Conservation (phyloP, 2,329 filamentous ascomycete species). For the Pyricularia grisea region DNA sequence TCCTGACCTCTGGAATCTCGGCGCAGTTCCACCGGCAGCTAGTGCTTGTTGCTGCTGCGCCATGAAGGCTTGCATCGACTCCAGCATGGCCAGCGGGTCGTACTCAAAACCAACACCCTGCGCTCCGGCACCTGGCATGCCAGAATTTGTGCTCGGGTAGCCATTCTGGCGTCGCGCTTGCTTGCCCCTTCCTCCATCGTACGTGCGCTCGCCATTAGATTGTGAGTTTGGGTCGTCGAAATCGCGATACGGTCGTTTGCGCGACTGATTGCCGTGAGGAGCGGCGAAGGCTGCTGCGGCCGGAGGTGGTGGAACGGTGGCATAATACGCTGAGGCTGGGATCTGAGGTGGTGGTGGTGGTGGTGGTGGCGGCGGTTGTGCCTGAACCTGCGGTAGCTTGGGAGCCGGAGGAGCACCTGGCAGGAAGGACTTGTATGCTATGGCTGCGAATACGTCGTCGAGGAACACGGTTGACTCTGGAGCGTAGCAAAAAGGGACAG, state of each 20-base stretch:
- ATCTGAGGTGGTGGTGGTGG: constrained; percentile 4
- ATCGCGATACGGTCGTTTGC: constrained; percentile 49
- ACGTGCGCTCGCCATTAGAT: constrained; percentile 17
- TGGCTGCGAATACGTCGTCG: constrained; percentile 58
- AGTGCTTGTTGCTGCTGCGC: background rate
- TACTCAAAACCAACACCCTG: background rate
- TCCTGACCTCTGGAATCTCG: constrained; percentile 17
- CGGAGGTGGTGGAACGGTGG: constrained; percentile 6
- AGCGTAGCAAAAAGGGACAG: background rate
- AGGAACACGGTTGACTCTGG: constrained; percentile 54
- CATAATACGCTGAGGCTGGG: constrained; percentile 12
- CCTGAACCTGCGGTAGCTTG: constrained; percentile 10
- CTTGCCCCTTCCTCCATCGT: constrained; percentile 39
- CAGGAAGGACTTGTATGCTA: constrained; percentile 52
- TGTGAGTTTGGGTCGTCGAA: constrained; percentile 23
- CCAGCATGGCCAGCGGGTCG: background rate
- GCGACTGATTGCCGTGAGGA: constrained; percentile 15
- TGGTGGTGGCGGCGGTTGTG: constrained; percentile 8
- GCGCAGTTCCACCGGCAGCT: constrained; percentile 21
- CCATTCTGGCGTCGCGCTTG: constrained; percentile 45
- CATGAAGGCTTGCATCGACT: background rate
- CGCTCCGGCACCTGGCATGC: background rate
- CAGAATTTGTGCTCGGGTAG: constrained; percentile 10
- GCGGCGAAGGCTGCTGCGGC: constrained; percentile 6
- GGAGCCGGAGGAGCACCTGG: constrained; percentile 41